Percentiles rank a stretch among this genome's conserved stretches.
These are phyloP conservation scores for Aspergillus funiculosus DNA, from an alignment of 495 filamentous ascomycete species.

Conservation along the genomic window DNA sequence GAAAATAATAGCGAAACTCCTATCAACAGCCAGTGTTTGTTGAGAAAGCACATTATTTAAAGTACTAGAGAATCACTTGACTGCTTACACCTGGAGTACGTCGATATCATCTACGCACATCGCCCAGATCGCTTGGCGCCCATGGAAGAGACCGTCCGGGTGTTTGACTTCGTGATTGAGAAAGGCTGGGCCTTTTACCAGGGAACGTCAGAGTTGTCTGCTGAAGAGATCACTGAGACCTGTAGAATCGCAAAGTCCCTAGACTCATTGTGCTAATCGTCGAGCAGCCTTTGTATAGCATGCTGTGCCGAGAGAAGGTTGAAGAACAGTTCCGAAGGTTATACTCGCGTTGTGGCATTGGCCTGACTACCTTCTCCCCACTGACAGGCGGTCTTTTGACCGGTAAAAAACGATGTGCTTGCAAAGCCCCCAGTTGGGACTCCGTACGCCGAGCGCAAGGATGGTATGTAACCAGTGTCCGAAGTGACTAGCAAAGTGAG, in stretches of 20 bases:
- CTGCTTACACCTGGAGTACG: conserved; percentile 61
- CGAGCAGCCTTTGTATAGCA: conserved; percentile 84
- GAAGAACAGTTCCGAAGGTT: conserved; percentile 69
- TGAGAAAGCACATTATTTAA: conserved; percentile 78
- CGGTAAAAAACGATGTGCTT: conserved; percentile 65
- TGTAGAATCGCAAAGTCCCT: conserved; percentile 68
- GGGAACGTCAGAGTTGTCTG: conserved; percentile 85
- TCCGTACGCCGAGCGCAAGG: conserved; percentile 38
- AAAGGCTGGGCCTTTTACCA: conserved; percentile 81
- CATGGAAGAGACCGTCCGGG: conserved; percentile 81
- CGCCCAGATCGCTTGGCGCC: conserved; percentile 76
- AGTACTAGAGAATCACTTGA: conserved; percentile 57
- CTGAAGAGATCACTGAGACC: conserved; percentile 72
- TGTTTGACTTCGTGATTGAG: conserved; percentile 75
- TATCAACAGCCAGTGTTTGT: conserved; percentile 71
- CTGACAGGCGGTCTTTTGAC: conserved; percentile 68
- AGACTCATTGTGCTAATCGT: conserved; percentile 72
- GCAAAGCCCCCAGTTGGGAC: conserved; percentile 32
- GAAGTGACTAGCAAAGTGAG: conserved; percentile 23
- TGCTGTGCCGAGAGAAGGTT: conserved; percentile 63
- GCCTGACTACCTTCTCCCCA: conserved; percentile 69
- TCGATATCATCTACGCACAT: conserved; percentile 82
- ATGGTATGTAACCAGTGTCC: conserved; percentile 30
- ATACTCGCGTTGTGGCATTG: conserved; percentile 59
- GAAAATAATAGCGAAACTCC: too few species aligned